Conservation (phyloP, 441 rosid species). For the Brassica balearica region DNA sequence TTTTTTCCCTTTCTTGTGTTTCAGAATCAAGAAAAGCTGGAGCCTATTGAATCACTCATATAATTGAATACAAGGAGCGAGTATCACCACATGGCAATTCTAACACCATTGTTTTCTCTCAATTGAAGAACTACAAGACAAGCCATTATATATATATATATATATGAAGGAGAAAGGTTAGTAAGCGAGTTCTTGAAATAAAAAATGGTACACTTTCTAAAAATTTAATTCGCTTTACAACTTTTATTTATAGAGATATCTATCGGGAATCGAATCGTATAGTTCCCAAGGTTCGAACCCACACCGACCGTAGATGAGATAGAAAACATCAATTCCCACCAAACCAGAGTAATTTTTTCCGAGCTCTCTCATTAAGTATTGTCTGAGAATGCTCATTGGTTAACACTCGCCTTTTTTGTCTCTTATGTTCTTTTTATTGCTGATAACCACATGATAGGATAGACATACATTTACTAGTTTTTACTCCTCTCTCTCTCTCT, state of each 20-base stretch:
- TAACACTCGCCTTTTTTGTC: constrained; percentile 20
- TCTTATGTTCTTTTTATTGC: not conserved
- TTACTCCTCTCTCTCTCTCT: constrained; percentile 33
- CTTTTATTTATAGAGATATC: constrained; percentile 16
- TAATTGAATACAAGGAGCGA: constrained; percentile 46
- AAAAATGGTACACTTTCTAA: constrained; percentile 25
- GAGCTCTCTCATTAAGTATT: constrained; percentile 21
- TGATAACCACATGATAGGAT: constrained; percentile 25
- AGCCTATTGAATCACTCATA: constrained; percentile 36
- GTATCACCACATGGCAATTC: constrained; percentile 52
- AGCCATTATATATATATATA: constrained; percentile 37
- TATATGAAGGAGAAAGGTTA: constrained; percentile 27
- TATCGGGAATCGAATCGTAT: constrained; percentile 35
- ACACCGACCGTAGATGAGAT: constrained; percentile 16
- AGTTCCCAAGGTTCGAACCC: constrained; percentile 37
- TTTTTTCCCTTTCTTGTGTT: constrained; percentile 35
- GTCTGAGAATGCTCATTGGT: constrained; percentile 33
- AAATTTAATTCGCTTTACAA: constrained; percentile 2
- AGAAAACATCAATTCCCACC: constrained; percentile 27
- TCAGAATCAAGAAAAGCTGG: constrained; percentile 30
- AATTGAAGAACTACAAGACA: constrained; percentile 56
- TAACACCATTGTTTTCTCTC: constrained; percentile 47
- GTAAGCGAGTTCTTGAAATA: constrained; percentile 6
- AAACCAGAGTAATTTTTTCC: constrained; percentile 23
- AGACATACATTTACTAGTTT: constrained; percentile 40